phyloP scores from a whole-genome alignment of 345 rosid species.

The Lumnitzera racemosa region DNA sequence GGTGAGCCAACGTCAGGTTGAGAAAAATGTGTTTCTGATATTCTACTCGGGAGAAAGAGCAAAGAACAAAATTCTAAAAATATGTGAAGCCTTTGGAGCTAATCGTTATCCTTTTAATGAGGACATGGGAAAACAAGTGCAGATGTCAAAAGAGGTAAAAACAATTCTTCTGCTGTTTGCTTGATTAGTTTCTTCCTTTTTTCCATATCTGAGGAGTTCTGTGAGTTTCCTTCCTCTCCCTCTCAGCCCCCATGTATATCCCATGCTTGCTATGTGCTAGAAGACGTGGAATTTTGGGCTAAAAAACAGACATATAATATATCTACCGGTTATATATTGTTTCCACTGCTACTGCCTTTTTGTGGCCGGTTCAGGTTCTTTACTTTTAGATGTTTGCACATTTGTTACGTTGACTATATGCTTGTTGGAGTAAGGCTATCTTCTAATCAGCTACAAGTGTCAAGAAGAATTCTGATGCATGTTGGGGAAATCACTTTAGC shows the following conservation, averaged over 20 bases:
- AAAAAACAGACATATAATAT: no score
- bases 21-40: conserved; percentile 82
- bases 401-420: no score
- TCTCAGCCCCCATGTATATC: not conserved
- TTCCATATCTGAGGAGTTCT: not conserved
- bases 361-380: no score
- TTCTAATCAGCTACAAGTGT: no score
- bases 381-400: no score
- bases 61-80: conserved; percentile 79
- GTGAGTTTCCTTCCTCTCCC: not conserved
- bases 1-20: conserved; percentile 42
- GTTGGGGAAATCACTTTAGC: no score
- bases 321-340: no score
- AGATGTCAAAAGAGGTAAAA: conserved; percentile 57
- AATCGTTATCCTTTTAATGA: conserved; percentile 87
- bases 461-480: no score
- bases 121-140: conserved; percentile 64
- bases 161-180: conserved; percentile 1
- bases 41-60: conserved; percentile 94
- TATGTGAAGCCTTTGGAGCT: conserved; percentile 98
- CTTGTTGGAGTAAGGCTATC: no score
- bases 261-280: no score
- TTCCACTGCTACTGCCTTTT: no score
- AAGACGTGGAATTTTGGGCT: no score
- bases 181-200: not conserved